phyloP scores from a whole-genome alignment of 1,284 basidiomycete genomes.

The Paramarasmius palmivorus region DNA sequence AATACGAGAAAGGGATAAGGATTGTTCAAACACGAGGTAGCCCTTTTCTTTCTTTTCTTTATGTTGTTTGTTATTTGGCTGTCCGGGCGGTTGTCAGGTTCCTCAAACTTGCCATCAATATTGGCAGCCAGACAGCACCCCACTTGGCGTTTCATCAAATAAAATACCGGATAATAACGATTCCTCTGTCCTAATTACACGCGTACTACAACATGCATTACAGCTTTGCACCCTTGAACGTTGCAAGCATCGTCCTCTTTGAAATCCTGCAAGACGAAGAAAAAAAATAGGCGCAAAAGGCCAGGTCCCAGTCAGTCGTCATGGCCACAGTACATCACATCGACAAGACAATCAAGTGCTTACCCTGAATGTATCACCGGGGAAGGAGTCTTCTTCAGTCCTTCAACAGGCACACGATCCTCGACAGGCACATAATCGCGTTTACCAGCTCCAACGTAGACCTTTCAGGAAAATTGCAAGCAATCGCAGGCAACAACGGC shows the following conservation, averaged over 20 bases:
- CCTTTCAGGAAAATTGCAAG: conserved; percentile 36
- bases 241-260: conserved; percentile 73
- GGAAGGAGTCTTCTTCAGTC: conserved; percentile 58
- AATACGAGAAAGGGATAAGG: conserved; percentile 23
- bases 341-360: conserved; percentile 29
- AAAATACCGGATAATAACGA: not conserved
- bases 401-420: conserved; percentile 55
- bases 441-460: conserved; percentile 74
- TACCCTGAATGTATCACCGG: conserved; percentile 77
- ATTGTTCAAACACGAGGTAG: conserved; percentile 9
- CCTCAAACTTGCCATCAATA: conserved; percentile 10
- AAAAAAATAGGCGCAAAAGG: conserved; percentile 9
- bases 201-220: conserved; percentile 21
- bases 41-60: too few relatives aligned
- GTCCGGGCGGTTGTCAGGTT: too few relatives aligned
- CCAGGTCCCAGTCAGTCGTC: conserved; percentile 23
- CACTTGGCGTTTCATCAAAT: not conserved
- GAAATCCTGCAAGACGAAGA: conserved; percentile 53
- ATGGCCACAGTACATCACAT: conserved; percentile 31
- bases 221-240: conserved; percentile 63
- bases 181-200: too few relatives aligned
- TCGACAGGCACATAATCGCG: conserved; percentile 73
- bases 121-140: too few relatives aligned
- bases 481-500: conserved; percentile 4
- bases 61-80: too few relatives aligned